These are phyloP conservation scores for Cladosporium oxysporum DNA, from an alignment of 2,329 filamentous ascomycete species.

Conservation along the genomic window DNA sequence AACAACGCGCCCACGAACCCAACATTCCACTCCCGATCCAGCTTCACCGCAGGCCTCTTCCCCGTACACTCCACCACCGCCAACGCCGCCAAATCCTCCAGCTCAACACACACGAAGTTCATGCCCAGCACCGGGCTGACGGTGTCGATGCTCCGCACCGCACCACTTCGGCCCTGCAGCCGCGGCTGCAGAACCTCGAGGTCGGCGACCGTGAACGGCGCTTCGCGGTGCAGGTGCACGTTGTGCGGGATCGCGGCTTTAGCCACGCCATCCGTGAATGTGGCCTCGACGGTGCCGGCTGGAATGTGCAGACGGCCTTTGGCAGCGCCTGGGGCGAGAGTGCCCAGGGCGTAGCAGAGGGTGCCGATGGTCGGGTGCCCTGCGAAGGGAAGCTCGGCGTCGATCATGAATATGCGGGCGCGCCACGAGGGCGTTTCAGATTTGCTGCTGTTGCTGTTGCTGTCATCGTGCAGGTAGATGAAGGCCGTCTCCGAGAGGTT, in stretches of 20 bases:
- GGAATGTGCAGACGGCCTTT: constrained; percentile 45
- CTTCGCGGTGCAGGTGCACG: constrained; percentile 59
- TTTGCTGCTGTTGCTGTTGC: not conserved
- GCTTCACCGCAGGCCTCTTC: constrained; percentile 37
- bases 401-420: constrained; percentile 57
- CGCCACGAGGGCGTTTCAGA: constrained; percentile 39
- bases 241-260: constrained; percentile 68
- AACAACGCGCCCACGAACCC: constrained; percentile 61
- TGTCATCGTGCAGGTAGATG: constrained; percentile 41
- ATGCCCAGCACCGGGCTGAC: constrained; percentile 68
- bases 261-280: constrained; percentile 47
- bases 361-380: constrained; percentile 60
- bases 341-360: constrained; percentile 49
- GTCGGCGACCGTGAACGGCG: constrained; percentile 33
- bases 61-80: constrained; percentile 42
- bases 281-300: constrained; percentile 46
- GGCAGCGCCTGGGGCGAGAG: constrained; percentile 31
- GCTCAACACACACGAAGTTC: constrained; percentile 67
- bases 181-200: constrained; percentile 41
- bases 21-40: constrained; percentile 54
- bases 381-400: constrained; percentile 57
- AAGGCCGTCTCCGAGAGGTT: constrained; percentile 62
- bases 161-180: constrained; percentile 27
- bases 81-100: constrained; percentile 63
- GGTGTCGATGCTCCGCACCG: constrained; percentile 29